These are phyloP conservation scores for Mrakia blollopis DNA, from an alignment of 768 basidiomycete species.

Conservation along the genomic window DNA sequence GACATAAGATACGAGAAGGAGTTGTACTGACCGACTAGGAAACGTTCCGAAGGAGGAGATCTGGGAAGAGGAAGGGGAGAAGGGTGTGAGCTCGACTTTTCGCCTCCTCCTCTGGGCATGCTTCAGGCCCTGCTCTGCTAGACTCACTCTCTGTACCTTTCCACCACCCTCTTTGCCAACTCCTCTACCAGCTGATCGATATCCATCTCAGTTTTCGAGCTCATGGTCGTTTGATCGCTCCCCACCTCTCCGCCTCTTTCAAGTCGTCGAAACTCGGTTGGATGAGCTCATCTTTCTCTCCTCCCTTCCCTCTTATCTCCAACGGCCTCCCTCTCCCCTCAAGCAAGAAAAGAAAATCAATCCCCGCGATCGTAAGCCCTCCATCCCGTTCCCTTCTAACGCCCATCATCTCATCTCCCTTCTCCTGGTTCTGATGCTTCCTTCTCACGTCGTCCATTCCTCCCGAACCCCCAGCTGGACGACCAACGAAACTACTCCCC, in stretches of 20 bases:
- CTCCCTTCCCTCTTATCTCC: not conserved
- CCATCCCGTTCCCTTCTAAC: not conserved
- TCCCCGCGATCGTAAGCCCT: not conserved
- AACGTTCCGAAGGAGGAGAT: not conserved
- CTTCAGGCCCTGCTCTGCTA: not conserved
- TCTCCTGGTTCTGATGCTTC: not conserved
- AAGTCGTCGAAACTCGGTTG: not conserved
- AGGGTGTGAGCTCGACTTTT: conserved; percentile 3
- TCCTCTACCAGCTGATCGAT: not conserved
- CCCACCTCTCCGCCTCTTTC: not conserved
- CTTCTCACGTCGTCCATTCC: not conserved
- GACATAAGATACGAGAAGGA: too few species aligned
- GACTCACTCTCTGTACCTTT: not conserved
- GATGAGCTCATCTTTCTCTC: not conserved
- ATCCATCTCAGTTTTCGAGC: not conserved
- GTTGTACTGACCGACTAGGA: not conserved
- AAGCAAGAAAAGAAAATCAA: not conserved
- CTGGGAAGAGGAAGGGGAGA: not conserved
- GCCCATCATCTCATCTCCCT: not conserved
- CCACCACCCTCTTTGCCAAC: not conserved
- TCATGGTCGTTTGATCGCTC: not conserved
- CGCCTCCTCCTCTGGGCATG: not conserved
- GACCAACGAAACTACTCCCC: not conserved
- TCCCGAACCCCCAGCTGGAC: not conserved
- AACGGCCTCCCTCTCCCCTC: not conserved